phyloP scores from a whole-genome alignment of 306 rosid species.

The Prunus davidiana region DNA sequence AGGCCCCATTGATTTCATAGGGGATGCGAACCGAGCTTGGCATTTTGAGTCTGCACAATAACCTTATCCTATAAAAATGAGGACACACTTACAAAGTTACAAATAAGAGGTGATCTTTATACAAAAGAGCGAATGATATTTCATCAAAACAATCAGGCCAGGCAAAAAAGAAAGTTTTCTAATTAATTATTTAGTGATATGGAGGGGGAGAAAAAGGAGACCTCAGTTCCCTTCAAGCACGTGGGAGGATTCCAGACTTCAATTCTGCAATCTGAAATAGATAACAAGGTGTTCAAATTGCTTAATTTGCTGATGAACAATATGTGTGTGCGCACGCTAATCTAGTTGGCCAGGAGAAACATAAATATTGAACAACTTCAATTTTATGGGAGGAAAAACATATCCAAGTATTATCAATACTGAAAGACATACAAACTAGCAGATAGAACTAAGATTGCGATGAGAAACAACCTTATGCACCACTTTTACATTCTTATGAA shows the following conservation, averaged over 20 bases:
- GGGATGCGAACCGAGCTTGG: constrained; percentile 10
- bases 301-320: neutral
- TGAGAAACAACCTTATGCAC: constrained; percentile 17
- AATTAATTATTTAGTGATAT: neutral
- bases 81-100: neutral
- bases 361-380: neutral
- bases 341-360: neutral
- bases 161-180: neutral
- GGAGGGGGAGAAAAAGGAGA: neutral
- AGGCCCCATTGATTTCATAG: neutral
- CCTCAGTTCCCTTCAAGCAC: constrained; percentile 27
- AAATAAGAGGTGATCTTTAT: neutral
- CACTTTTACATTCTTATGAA: constrained; percentile 12
- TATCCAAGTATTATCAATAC: neutral
- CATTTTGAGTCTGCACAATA: constrained; percentile 20
- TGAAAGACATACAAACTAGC: neutral
- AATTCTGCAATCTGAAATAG: constrained; percentile 11
- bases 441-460: neutral
- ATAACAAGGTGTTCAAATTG: constrained; percentile 5
- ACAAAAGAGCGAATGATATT: neutral
- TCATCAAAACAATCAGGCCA: neutral
- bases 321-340: neutral
- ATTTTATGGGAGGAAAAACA: neutral
- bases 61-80: neutral
- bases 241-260: neutral